Conservation (phyloP, 148 eudicot genomes). For the Rhododendron molle region DNA sequence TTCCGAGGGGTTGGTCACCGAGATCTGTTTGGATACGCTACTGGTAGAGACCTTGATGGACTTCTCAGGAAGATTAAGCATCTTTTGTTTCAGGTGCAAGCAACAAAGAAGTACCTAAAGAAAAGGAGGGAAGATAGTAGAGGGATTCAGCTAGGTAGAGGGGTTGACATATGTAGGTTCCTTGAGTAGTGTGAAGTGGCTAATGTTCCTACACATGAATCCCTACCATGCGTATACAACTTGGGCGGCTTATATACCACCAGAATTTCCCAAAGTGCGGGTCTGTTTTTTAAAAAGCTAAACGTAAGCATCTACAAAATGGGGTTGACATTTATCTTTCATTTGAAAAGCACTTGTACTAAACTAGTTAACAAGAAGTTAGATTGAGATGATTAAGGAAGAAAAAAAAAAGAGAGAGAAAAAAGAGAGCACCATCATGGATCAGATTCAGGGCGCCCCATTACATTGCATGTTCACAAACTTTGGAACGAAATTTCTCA, state of each 20-base stretch:
- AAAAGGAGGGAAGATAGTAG: background rate
- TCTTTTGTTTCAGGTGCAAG: conserved; percentile 8
- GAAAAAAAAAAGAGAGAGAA: background rate
- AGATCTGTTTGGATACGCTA: conserved; percentile 11
- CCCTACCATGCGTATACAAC: background rate
- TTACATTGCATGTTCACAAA: background rate
- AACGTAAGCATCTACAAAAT: background rate
- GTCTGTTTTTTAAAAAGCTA: background rate
- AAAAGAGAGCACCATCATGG: background rate
- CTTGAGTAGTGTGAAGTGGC: background rate
- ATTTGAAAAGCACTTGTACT: background rate
- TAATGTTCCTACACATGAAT: conserved; percentile 6
- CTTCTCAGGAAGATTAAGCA: conserved; percentile 13
- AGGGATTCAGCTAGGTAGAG: background rate
- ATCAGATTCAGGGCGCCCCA: background rate
- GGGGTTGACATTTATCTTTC: background rate
- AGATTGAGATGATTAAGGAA: conserved; percentile 2
- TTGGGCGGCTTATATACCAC: background rate
- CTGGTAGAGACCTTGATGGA: conserved; percentile 13
- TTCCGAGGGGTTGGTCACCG: conserved; percentile 16
- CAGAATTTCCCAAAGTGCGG: background rate
- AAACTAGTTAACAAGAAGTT: background rate
- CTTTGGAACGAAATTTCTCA: background rate
- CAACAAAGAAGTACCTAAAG: background rate
- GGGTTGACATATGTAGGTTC: background rate